A percentile compares a stretch with the other conserved stretches of the same genome.
Evolutionary conservation across 805 yeast species (phyloP).

Genomic region (Barnettozyma botsteinii): DNA sequence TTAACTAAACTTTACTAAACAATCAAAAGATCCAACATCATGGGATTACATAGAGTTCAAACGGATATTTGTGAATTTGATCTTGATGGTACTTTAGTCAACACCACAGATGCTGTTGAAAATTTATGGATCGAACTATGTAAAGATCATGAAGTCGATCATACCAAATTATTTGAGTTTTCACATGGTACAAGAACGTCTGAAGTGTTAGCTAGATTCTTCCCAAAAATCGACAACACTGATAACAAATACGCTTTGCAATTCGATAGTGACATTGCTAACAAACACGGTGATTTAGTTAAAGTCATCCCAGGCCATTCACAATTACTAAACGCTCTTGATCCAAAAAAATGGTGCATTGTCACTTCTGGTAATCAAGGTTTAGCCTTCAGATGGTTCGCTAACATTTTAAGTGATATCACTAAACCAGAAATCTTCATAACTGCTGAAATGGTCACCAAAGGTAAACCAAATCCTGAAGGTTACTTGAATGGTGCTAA

Average conservation of each 20-base stretch:
- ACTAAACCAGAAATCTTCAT: constrained; percentile 69
- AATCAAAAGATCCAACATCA: too few relatives aligned
- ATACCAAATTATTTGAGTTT: constrained; percentile 32
- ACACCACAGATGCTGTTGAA: constrained; percentile 77
- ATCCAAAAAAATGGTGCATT: constrained; percentile 65
- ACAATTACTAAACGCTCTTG: constrained; percentile 50
- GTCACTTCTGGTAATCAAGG: constrained; percentile 80
- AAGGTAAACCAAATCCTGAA: constrained; percentile 85
- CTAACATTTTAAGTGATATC: constrained; percentile 44
- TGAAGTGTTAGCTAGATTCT: constrained; percentile 68
- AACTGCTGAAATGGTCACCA: constrained; percentile 73
- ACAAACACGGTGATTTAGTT: constrained; percentile 66
- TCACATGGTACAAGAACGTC: constrained; percentile 77
- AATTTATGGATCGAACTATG: constrained; percentile 78
- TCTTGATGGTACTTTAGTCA: constrained; percentile 82
- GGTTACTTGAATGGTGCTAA: constrained; percentile 49
- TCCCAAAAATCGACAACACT: constrained; percentile 66
- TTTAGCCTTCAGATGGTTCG: constrained; percentile 76
- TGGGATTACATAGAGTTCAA: constrained; percentile 15
- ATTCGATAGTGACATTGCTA: constrained; percentile 53
- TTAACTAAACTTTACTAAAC: not conserved
- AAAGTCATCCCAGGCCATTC: constrained; percentile 73
- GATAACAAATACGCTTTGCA: constrained; percentile 64
- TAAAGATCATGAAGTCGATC: constrained; percentile 60
- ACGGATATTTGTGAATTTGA: constrained; percentile 50